Conservation (phyloP, 108 stramenopile genomes). For the Skeletonema marinoi region DNA sequence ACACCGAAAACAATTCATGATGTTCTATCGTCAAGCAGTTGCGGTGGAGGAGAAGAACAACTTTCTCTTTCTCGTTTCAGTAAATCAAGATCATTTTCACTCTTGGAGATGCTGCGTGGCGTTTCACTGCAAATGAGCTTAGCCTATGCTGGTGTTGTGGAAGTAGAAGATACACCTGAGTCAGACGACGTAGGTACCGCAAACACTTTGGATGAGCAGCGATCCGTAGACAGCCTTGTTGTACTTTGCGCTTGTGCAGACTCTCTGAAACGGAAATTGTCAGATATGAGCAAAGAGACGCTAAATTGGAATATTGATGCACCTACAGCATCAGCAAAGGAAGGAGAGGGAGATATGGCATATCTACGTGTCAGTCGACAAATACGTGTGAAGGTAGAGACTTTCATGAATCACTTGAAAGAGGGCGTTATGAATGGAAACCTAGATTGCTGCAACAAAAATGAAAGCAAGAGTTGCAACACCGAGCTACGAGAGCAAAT, state of each 20-base stretch:
- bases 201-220: not conserved
- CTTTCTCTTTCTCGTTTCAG: too few relatives aligned
- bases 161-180: not conserved
- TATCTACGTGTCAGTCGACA: constrained; percentile 41
- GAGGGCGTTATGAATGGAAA: not conserved
- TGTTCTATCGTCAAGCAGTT: constrained; percentile 12
- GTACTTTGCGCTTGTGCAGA: constrained; percentile 55
- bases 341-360: constrained; percentile 49
- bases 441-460: not conserved
- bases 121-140: not conserved
- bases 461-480: not conserved
- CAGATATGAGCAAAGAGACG: constrained; percentile 37
- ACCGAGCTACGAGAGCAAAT: not conserved
- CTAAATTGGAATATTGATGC: constrained; percentile 50
- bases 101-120: not conserved
- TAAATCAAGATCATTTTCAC: not conserved
- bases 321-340: constrained; percentile 36
- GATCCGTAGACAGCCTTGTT: constrained; percentile 42
- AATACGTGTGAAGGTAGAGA: not conserved
- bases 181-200: not conserved
- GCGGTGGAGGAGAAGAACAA: not conserved
- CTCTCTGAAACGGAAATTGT: constrained; percentile 17
- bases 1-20: constrained; percentile 42
- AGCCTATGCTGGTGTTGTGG: constrained; percentile 4
- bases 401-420: not conserved